Conservation (phyloP, 805 yeast genomes). For the Zygoascus ofunaensis region DNA sequence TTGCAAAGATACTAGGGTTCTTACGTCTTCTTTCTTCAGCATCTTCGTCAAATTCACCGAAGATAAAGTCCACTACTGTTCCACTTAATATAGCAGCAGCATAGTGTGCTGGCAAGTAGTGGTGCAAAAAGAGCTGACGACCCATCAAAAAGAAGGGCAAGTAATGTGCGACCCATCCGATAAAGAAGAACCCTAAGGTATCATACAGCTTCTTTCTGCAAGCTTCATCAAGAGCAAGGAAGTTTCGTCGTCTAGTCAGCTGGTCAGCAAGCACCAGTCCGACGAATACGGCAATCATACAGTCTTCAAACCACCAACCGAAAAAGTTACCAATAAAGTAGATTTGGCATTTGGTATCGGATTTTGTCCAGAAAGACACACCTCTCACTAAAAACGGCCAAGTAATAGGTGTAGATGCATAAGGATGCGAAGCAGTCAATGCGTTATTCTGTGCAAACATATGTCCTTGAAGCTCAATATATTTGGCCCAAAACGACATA, state of each 20-base stretch:
- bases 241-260: slow-evolving; percentile 64
- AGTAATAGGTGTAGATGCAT: slow-evolving; percentile 80
- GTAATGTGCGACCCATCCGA: slow-evolving; percentile 80
- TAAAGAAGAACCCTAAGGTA: slow-evolving; percentile 72
- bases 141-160: slow-evolving; percentile 71
- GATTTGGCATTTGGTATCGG: slow-evolving; percentile 52
- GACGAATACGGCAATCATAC: slow-evolving; percentile 50
- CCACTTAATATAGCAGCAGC: slow-evolving; percentile 78
- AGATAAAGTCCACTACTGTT: slow-evolving; percentile 67
- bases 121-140: slow-evolving; percentile 88
- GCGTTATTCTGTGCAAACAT: slow-evolving; percentile 93
- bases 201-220: slow-evolving; percentile 68
- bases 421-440: slow-evolving; percentile 83
- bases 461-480: slow-evolving; percentile 76
- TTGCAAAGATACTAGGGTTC: slow-evolving; percentile 19
- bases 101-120: slow-evolving; percentile 91
- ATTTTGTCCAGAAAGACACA: slow-evolving; percentile 91
- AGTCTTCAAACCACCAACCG: slow-evolving; percentile 82
- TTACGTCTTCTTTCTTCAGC: slow-evolving; percentile 13
- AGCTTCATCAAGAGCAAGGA: slow-evolving; percentile 44
- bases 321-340: slow-evolving; percentile 82
- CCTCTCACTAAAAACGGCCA: slow-evolving; percentile 92
- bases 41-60: slow-evolving; percentile 39
- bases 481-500: slow-evolving; percentile 72
- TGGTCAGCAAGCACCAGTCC: slow-evolving; percentile 68